These are phyloP conservation scores for Cyberlindnera bimundalis DNA, from an alignment of 805 yeast genomes.

Conservation along the genomic window DNA sequence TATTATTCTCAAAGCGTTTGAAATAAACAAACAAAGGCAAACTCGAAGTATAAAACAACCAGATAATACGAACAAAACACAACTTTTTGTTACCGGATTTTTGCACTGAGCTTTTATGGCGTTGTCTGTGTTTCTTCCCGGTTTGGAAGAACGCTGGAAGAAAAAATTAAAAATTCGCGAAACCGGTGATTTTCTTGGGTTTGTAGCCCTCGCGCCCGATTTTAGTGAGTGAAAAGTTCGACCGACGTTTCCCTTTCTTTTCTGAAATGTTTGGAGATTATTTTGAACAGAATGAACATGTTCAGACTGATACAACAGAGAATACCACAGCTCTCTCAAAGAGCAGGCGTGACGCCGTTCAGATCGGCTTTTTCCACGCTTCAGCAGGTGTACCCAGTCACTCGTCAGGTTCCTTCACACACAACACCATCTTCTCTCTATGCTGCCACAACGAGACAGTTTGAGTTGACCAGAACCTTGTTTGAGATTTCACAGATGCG, in stretches of 20 bases:
- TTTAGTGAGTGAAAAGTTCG: not conserved
- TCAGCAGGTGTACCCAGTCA: conserved; percentile 15
- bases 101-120: too few relatives aligned
- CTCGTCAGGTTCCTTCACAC: conserved; percentile 9
- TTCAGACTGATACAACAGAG: conserved; percentile 11
- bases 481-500: conserved; percentile 20
- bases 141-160: not conserved
- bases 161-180: not conserved
- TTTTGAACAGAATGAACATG: conserved; percentile 1
- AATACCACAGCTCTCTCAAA: not conserved
- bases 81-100: too few relatives aligned
- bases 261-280: not conserved
- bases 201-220: too few relatives aligned
- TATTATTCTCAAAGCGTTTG: not conserved
- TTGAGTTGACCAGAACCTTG: conserved; percentile 10
- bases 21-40: not conserved
- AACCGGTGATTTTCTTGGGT: not conserved
- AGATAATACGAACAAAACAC: not conserved
- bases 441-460: conserved; percentile 11
- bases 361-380: conserved; percentile 10
- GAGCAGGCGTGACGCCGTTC: not conserved
- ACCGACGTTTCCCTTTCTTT: too few relatives aligned
- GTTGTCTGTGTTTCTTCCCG: too few relatives aligned
- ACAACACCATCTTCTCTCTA: conserved; percentile 5
- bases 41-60: not conserved